A percentile compares a stretch with the other conserved stretches of the same genome.
Conservation (phyloP, 1,284 basidiomycete species). For the Tilletia caries region DNA sequence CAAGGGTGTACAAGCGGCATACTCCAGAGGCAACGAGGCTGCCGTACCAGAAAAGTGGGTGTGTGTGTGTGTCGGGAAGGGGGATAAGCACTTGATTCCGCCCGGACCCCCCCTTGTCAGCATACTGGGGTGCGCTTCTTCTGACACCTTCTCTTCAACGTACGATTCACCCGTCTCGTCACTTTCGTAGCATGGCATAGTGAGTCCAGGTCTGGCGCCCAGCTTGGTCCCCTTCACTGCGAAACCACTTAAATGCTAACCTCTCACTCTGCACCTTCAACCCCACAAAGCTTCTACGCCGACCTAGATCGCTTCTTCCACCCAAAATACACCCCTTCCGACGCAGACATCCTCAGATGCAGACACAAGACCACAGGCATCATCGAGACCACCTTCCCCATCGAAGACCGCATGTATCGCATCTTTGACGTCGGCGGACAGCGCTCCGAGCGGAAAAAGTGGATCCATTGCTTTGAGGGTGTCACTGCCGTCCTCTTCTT, state of each 20-base stretch:
- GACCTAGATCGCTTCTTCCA: constrained; percentile 76
- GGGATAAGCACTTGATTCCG: too few species aligned
- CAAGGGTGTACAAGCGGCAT: constrained; percentile 68
- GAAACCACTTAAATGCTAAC: not conserved
- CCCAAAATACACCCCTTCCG: constrained; percentile 67
- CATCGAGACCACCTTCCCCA: constrained; percentile 80
- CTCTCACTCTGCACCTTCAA: constrained; percentile 18
- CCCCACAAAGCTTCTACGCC: constrained; percentile 62
- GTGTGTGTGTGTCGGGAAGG: not conserved
- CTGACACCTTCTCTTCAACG: constrained; percentile 40
- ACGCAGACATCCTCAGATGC: constrained; percentile 74
- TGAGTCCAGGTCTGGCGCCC: constrained; percentile 13
- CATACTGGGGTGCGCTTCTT: too few species aligned
- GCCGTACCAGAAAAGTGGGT: constrained; percentile 73
- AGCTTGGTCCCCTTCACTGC: not conserved
- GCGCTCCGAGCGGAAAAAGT: constrained; percentile 78
- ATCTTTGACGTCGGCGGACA: constrained; percentile 90
- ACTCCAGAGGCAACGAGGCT: constrained; percentile 74
- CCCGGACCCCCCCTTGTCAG: too few species aligned
- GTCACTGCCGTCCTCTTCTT: constrained; percentile 78
- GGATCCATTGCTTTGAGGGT: constrained; percentile 57
- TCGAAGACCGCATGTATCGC: constrained; percentile 52
- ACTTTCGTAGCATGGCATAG: constrained; percentile 25
- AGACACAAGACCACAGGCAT: constrained; percentile 87
- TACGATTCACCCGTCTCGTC: not conserved